Percentiles rank a stretch among this genome's conserved stretches.
phyloP scores from a whole-genome alignment of 1,139 yeast species.

The Citeromyces siamensis region DNA sequence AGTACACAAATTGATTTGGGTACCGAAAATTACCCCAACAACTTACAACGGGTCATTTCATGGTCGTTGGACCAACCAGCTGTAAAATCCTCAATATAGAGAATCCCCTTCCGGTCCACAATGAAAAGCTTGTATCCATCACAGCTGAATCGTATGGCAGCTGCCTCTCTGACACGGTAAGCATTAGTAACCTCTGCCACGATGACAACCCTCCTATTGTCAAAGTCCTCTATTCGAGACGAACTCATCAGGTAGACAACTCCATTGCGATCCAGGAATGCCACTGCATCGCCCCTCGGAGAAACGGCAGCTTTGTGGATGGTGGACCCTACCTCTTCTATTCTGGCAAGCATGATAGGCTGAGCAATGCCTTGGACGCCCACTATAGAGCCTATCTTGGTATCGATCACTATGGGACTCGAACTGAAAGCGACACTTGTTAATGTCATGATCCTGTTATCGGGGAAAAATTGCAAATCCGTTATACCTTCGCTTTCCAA shows the following conservation, averaged over 20 bases:
- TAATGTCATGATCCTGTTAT: slow-evolving; percentile 40
- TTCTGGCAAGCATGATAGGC: slow-evolving; percentile 40
- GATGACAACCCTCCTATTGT: slow-evolving; percentile 46
- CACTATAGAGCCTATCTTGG: slow-evolving; percentile 29
- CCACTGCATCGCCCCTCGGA: slow-evolving; percentile 80
- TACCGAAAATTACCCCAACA: slow-evolving; percentile 21
- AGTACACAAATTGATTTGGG: not conserved
- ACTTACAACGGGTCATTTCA: slow-evolving; percentile 71
- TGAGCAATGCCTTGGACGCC: slow-evolving; percentile 32
- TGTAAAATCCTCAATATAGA: slow-evolving; percentile 77
- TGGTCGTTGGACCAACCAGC: slow-evolving; percentile 70
- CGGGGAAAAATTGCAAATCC: slow-evolving; percentile 61
- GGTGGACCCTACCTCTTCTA: slow-evolving; percentile 74
- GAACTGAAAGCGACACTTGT: slow-evolving; percentile 49
- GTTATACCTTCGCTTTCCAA: slow-evolving; percentile 85
- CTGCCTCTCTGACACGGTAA: slow-evolving; percentile 54
- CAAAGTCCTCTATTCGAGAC: slow-evolving; percentile 41
- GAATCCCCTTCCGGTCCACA: slow-evolving; percentile 70
- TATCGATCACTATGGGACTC: slow-evolving; percentile 49
- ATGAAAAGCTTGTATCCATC: slow-evolving; percentile 73
- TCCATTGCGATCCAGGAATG: slow-evolving; percentile 71
- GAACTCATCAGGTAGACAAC: slow-evolving; percentile 57
- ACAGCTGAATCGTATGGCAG: slow-evolving; percentile 59
- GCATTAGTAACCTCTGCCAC: slow-evolving; percentile 76
- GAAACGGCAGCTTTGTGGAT: slow-evolving; percentile 67